Conservation (phyloP, 768 basidiomycete species). For the Kwoniella heveanensis region DNA sequence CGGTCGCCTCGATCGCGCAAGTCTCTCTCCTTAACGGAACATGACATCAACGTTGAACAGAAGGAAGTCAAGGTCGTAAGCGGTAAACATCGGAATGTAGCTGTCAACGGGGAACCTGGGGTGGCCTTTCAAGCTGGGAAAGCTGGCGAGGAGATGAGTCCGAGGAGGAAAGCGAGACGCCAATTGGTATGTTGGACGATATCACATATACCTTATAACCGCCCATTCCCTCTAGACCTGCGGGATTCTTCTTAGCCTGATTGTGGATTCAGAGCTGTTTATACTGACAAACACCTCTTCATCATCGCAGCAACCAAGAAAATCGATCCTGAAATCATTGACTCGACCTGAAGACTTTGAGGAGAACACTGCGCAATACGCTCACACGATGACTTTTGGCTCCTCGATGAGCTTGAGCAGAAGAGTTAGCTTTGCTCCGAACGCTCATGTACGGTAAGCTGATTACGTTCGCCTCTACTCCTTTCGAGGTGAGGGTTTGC, state of each 20-base stretch:
- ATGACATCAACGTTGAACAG: slow-evolving; percentile 28
- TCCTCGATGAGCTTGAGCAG: slow-evolving; percentile 24
- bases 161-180: slow-evolving; percentile 34
- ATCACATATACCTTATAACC: no score
- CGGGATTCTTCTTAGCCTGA: no score
- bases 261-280: no score
- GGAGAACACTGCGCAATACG: slow-evolving; percentile 19
- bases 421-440: slow-evolving; percentile 52
- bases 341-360: slow-evolving; percentile 20
- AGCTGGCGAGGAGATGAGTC: slow-evolving; percentile 25
- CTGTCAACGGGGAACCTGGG: slow-evolving; percentile 17
- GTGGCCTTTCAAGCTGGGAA: slow-evolving; percentile 5
- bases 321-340: slow-evolving; percentile 49
- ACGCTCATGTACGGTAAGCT: slow-evolving; percentile 49
- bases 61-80: slow-evolving; percentile 23
- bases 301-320: slow-evolving; percentile 47
- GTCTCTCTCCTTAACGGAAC: slow-evolving; percentile 31
- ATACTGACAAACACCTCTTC: background rate
- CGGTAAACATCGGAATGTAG: slow-evolving; percentile 12
- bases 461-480: background rate
- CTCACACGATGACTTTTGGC: slow-evolving; percentile 42
- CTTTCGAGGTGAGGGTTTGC: no score
- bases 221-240: no score
- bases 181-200: slow-evolving; percentile 25
- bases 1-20: slow-evolving; percentile 28